phyloP scores from a whole-genome alignment of 2,329 filamentous ascomycete species.

The Fusarium scirpi region DNA sequence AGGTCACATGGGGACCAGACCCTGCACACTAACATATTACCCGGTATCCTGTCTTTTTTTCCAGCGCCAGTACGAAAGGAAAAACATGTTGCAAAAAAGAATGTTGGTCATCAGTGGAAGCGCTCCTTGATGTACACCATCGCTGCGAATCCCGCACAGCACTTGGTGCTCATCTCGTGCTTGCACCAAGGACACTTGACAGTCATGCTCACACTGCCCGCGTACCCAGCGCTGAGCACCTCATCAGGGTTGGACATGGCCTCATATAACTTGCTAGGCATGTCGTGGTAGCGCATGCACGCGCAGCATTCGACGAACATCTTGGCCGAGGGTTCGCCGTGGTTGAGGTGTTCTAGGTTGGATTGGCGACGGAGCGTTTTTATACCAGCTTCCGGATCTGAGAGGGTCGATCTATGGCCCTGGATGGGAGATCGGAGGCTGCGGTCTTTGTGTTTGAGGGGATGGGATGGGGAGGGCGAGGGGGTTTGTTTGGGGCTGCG shows the following conservation, averaged over 20 bases:
- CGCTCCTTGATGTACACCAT: conserved; percentile 75
- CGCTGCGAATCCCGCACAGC: conserved; percentile 76
- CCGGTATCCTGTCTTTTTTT: conserved; percentile 7
- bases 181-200: conserved; percentile 79
- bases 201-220: conserved; percentile 69
- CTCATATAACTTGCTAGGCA: conserved; percentile 73
- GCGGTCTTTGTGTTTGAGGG: conserved; percentile 51
- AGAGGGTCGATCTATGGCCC: conserved; percentile 34
- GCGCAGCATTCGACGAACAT: conserved; percentile 74
- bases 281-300: conserved; percentile 74
- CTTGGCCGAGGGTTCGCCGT: conserved; percentile 65
- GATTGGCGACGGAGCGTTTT: conserved; percentile 31
- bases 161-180: conserved; percentile 76
- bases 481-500: conserved; percentile 35
- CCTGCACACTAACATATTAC: conserved; percentile 9
- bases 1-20: conserved; percentile 7
- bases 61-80: conserved; percentile 12
- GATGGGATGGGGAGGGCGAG: conserved; percentile 45
- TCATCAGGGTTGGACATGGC: conserved; percentile 71
- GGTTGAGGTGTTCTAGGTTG: conserved; percentile 20
- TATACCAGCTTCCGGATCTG: conserved; percentile 25
- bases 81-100: conserved; percentile 25
- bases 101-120: conserved; percentile 57
- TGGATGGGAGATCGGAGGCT: conserved; percentile 33
- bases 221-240: conserved; percentile 61